Conservation (phyloP, 306 rosid genomes). For the apple (Malus domestica) region ASM211411v1 NC_041803.1:32341001-32341500, state of each 20-base stretch:
- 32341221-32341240: not conserved
- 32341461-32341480: constrained; percentile 31
- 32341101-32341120: no score
- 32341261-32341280: not conserved
- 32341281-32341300: not conserved
- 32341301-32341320: not conserved
- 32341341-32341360: not conserved
- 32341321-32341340: not conserved
- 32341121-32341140: no score
- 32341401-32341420: not conserved
- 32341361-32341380: not conserved
- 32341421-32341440: not conserved
- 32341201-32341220: not conserved
- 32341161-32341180: no score
- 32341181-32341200: not conserved
- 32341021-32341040: not conserved
- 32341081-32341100: no score
- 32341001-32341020: not conserved
- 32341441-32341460: constrained; percentile 10
- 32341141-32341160: no score
- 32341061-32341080: no score
- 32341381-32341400: not conserved
- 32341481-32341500: constrained; percentile 43
- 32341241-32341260: not conserved
- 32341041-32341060: no score